Evolutionary conservation across 2,329 filamentous ascomycete species (phyloP).

Genomic region (Ceratocystis cubensis): DNA sequence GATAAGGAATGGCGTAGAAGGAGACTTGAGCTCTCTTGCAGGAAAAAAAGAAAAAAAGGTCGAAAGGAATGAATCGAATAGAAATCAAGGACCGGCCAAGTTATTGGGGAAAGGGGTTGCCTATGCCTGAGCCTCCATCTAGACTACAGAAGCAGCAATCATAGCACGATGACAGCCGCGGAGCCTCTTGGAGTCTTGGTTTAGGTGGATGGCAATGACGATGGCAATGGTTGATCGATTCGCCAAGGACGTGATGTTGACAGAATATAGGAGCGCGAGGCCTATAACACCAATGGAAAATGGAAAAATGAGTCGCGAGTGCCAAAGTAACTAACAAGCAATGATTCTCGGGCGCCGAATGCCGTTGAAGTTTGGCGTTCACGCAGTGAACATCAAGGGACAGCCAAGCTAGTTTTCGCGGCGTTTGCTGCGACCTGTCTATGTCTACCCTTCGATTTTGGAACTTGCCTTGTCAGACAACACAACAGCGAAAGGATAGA

Average conservation of each 20-base stretch:
- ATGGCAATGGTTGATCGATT: not conserved
- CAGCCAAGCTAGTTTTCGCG: not conserved
- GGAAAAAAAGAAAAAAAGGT: slow-evolving; percentile 8
- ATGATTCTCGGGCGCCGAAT: not conserved
- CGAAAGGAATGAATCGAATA: slow-evolving; percentile 15
- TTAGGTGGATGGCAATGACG: not conserved
- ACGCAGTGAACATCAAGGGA: not conserved
- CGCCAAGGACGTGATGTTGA: not conserved
- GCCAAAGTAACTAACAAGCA: not conserved
- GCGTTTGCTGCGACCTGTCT: not conserved
- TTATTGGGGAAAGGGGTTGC: slow-evolving; percentile 7
- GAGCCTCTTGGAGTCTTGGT: not conserved
- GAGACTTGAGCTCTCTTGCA: slow-evolving; percentile 22
- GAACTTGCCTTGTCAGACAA: slow-evolving; percentile 15
- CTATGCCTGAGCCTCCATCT: slow-evolving; percentile 16
- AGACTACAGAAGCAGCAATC: slow-evolving; percentile 10
- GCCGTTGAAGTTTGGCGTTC: not conserved
- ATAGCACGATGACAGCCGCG: slow-evolving; percentile 2
- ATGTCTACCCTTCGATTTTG: not conserved
- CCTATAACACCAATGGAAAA: slow-evolving; percentile 23
- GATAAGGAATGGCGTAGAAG: slow-evolving; percentile 13
- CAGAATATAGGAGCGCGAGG: slow-evolving; percentile 5
- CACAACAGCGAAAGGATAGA: not conserved
- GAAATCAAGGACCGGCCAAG: slow-evolving; percentile 20
- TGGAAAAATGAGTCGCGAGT: slow-evolving; percentile 19